These are phyloP conservation scores for Fistulina hepatica DNA, from an alignment of 1,284 basidiomycete genomes.

Conservation along the genomic window DNA sequence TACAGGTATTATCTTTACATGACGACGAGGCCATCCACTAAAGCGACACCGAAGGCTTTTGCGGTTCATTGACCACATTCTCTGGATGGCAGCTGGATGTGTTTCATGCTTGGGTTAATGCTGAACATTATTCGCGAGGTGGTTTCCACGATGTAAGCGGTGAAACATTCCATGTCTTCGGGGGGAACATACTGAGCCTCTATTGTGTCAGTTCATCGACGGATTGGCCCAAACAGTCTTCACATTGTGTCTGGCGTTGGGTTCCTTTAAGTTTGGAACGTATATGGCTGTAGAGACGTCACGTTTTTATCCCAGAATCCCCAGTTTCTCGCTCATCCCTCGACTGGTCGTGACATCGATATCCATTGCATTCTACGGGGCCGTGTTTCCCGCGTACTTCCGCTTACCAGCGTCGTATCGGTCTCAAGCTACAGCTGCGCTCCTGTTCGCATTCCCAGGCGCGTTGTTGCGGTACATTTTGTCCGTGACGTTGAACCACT, in stretches of 20 bases:
- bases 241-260: conserved; percentile 65
- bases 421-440: conserved; percentile 74
- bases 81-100: conserved; percentile 90
- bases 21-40: conserved; percentile 2
- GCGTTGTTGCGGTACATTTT: conserved; percentile 78
- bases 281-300: conserved; percentile 35
- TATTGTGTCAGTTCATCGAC: conserved; percentile 60
- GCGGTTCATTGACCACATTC: conserved; percentile 94
- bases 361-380: conserved; percentile 48
- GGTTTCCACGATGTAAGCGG: conserved; percentile 70
- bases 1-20: conserved; percentile 43
- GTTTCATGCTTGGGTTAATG: conserved; percentile 81
- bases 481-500: conserved; percentile 62
- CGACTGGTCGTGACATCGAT: conserved; percentile 38
- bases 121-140: conserved; percentile 41
- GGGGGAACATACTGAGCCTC: conserved; percentile 5
- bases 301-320: conserved; percentile 31
- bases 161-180: conserved; percentile 7
- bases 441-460: conserved; percentile 86
- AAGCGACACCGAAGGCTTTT: conserved; percentile 55
- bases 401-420: conserved; percentile 61
- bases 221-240: conserved; percentile 76
- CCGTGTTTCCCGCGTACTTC: conserved; percentile 72
- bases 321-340: conserved; percentile 28
- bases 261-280: conserved; percentile 50